Evolutionary conservation across 1,284 basidiomycete species (phyloP), one percentile per base, ranked within the genome.

Genomic region (Trichosporon inkin): DNA sequence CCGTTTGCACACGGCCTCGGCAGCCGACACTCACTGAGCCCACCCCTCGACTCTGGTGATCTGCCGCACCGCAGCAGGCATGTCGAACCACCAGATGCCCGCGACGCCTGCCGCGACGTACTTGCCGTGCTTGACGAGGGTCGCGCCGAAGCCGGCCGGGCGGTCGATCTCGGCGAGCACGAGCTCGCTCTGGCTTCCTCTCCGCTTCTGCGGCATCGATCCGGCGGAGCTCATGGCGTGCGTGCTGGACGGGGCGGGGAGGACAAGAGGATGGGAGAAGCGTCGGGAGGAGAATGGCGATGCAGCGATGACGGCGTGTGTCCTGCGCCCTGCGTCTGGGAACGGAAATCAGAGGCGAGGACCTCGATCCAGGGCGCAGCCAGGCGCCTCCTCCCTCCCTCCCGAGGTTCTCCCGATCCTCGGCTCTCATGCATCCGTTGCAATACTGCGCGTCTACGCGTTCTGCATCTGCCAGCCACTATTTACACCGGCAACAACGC

Each of bases 111-210:
- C 57, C 7, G 67, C 47, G 34, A 79, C 69, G 53, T 77, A 79
- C 67, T 78, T 78, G 37, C 74, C 77, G 63, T 79, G 76, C 59
- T 76, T 75, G 54, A 74, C 49, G 53, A 65, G 44, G 6, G 24
- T 28, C 28, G 20, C 34, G 20, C 49, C 40, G 39, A 61, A 28
- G 49, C 34, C n/a, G 41, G 51, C 47, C 8, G 57, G 39, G 17
- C 16, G 24, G 35, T 52, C 57, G 38, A 62, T 47, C 10, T 36
- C 19, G 35, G 49, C 55, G 19, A 57, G 39, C 0, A 55, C 59
- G 34, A 24, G 24, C 38, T 55, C 44, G 44, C 44, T 49, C 17
- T 10, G n/a, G 37, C 37, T 53, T 11, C 35, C 35, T 10, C 35
- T 22, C 14, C 37, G 35, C 35, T 36, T 37, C 32, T 32, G 20